Conservation (phyloP, 129 eudicot species). For the Escallonia herrerae region DNA sequence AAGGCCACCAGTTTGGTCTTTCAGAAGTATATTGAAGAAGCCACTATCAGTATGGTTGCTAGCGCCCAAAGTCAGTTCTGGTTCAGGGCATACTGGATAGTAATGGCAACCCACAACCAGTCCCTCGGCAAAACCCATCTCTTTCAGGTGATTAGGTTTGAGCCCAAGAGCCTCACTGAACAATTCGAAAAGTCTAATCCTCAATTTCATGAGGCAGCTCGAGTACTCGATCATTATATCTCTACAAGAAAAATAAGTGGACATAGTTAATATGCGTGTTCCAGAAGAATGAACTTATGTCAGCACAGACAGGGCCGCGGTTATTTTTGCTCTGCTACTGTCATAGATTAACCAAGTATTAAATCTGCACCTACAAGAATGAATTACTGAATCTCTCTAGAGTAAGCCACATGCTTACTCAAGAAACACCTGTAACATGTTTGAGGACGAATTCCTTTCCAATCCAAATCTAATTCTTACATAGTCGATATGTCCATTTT, state of each 20-base stretch:
- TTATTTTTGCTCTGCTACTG: too few species aligned
- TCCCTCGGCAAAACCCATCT: conserved; percentile 47
- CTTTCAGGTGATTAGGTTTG: conserved; percentile 23
- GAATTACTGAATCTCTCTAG: too few species aligned
- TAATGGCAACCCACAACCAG: conserved; percentile 31
- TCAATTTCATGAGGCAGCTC: conserved; percentile 17
- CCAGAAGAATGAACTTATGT: too few species aligned
- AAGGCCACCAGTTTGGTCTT: conserved; percentile 51
- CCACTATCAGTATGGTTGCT: conserved; percentile 35
- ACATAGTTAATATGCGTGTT: neutral
- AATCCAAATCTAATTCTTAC: too few species aligned
- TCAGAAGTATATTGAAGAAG: conserved; percentile 39
- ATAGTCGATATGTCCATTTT: too few species aligned
- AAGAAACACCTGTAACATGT: too few species aligned
- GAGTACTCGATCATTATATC: conserved; percentile 22
- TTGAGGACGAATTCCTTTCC: too few species aligned
- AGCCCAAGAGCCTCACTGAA: conserved; percentile 49
- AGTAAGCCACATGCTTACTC: too few species aligned
- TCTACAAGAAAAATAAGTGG: conserved; percentile 6
- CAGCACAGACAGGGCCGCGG: too few species aligned
- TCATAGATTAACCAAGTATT: too few species aligned
- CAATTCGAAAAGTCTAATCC: conserved; percentile 17
- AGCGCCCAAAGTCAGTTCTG: conserved; percentile 37
- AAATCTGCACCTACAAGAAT: too few species aligned
- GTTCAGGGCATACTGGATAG: conserved; percentile 58